Evolutionary conservation across 768 basidiomycete genomes (phyloP), one percentile per base, ranked within the genome.

Genomic region (Pisolithus albus): DNA sequence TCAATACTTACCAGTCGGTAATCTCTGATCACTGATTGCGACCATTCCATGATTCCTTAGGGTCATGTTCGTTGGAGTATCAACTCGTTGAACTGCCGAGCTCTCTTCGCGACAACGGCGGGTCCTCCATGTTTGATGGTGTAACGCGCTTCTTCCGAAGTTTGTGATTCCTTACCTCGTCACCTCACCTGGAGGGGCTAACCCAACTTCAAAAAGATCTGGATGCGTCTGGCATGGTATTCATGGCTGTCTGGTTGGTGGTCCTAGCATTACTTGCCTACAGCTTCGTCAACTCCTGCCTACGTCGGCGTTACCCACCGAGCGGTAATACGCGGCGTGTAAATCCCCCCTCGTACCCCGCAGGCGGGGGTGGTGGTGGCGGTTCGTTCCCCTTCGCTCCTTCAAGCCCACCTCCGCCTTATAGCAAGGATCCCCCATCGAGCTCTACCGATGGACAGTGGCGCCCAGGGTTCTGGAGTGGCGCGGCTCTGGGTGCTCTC

Each of bases 21-120:
- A 19, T 34, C 13, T 19, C n/a, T n/a, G 30, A 32, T 46, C 43
- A 16, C 47, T 23, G 26, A 30, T 52, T 16, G 47, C 44, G 36
- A 40, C 34, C 43, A 36, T 28, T 44, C 2, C 5, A 34, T 34
- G 34, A 36, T 40, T 43, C 30, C 34, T 23, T 52, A 92, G 92
- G 86, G 16, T 93, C 92, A 15, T 97, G 93, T 66, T 85, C 84
- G 7, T 72, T 97, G 49, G 82, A 91, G 53, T 97, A 96, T 63
- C 77, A 79, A 44, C 79, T 97, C 2, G 79, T 89, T 18, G 79
- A 85, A 47, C 72, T 92, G 5, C 86, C 86, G 0, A 58, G 63
- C 18, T 40, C 65, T 5, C 60, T 67, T 47, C 52, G 55, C 24
- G 60, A 64, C 13, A 58, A 66, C 10, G 15, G 55, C 3, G 26